Evolutionary conservation across 2,329 filamentous ascomycete species (phyloP).

Genomic region (Calonectria fujianensis): DNA sequence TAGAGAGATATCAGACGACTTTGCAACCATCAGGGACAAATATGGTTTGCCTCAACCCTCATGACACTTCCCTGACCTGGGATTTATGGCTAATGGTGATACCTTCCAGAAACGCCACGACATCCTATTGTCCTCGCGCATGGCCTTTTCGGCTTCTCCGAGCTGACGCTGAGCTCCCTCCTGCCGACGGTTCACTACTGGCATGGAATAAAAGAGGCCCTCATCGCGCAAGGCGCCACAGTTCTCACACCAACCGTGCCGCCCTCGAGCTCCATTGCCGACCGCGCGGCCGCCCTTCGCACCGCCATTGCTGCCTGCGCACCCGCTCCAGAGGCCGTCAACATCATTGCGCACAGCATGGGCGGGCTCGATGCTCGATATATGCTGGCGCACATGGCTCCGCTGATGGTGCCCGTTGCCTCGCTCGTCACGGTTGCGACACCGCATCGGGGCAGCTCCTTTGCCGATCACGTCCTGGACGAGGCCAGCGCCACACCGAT

Average conservation of each 20-base stretch:
- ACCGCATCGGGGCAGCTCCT: conserved; percentile 73
- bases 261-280: conserved; percentile 76
- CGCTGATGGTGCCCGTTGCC: conserved; percentile 67
- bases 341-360: conserved; percentile 84
- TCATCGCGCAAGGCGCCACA: conserved; percentile 70
- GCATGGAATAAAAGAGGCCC: conserved; percentile 77
- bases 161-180: conserved; percentile 70
- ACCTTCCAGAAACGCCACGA: conserved; percentile 70
- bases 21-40: conserved; percentile 65
- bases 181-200: conserved; percentile 78
- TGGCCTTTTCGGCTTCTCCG: conserved; percentile 78
- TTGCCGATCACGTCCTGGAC: conserved; percentile 73
- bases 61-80: conserved; percentile 1
- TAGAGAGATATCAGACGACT: conserved; percentile 67
- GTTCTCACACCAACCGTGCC: conserved; percentile 79
- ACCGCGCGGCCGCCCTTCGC: conserved; percentile 75
- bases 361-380: conserved; percentile 79
- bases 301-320: conserved; percentile 69
- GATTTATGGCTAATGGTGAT: not conserved
- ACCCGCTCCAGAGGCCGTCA: conserved; percentile 72
- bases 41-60: conserved; percentile 61
- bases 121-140: conserved; percentile 80
- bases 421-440: conserved; percentile 74
- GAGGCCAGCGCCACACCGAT: conserved; percentile 62
- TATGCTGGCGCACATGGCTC: conserved; percentile 76